Evolutionary conservation across 2,329 filamentous ascomycete species (phyloP), one percentile per base, ranked within the genome.

Genomic region (Domatiomyces globalis): DNA sequence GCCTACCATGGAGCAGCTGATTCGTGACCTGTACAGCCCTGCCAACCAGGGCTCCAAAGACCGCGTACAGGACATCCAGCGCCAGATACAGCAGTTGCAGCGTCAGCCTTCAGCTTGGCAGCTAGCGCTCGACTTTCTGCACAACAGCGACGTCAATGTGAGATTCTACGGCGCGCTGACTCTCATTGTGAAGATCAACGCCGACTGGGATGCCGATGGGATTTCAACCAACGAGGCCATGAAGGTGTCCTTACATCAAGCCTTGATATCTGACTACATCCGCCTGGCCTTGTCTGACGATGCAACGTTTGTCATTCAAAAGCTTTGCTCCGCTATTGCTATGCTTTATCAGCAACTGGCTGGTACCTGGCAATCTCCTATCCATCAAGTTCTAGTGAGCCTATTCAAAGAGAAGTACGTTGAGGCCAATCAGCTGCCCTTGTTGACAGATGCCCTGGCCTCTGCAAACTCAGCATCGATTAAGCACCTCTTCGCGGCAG

Each of bases 121-220:
- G 51, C 75, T 95, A 45, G 88, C 87, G 18, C 82, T 90, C 62
- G 79, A 80, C 49, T 73, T 96, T 12, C 72, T 95, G 9, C 72
- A 72, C 48, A 80, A 79, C 54, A 71, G 77, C 19, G 81, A 86
- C 58, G 78, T 84, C 54, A 83, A 89, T 61, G 80, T 92, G 59
- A 84, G 85, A 57, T 96, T 96, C 69, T 95, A 94, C 64, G 92
- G 87, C 12, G 90, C 89, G 27, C 75, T 95, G 53, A 96, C 90
- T 0, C 84, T 95, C 58, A 94, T 87, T 48, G 81, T 96, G 61
- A 98, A 96, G 69, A 79, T 96, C 53, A 95, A 96, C 65, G 84
- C 83, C n/a, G 87, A 92, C 63, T 87, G 82, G 84, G 85, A 47
- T 15, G 12, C 7, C 45, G 45, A 47, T 33, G 27, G 17, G 15